These are phyloP conservation scores for Aeschynomene evenia DNA, from an alignment of 306 rosid species.

Conservation along the genomic window DNA sequence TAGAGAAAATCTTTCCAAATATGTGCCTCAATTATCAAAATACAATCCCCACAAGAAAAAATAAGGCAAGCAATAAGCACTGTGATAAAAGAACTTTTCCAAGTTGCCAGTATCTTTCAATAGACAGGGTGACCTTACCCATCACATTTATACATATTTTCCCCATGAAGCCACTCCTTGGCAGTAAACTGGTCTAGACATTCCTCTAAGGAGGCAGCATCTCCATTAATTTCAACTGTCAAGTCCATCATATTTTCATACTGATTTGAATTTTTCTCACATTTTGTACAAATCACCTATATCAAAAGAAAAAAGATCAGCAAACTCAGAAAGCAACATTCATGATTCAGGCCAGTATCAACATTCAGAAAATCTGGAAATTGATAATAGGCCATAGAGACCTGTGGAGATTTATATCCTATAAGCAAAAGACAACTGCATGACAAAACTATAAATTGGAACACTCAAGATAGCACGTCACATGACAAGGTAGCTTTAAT, in stretches of 20 bases:
- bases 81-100: background rate
- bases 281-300: constrained; percentile 84
- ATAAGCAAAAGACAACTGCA: constrained; percentile 3
- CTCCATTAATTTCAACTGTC: constrained; percentile 97
- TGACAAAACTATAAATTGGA: background rate
- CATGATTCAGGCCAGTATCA: constrained; percentile 31
- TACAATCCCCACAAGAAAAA: background rate
- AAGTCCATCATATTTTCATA: constrained; percentile 98
- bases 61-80: background rate
- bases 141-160: constrained; percentile 94
- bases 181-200: constrained; percentile 91
- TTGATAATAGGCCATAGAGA: background rate
- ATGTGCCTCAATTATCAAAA: background rate
- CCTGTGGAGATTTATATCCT: background rate
- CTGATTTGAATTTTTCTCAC: constrained; percentile 76
- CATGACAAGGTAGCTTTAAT: background rate
- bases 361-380: constrained; percentile 1
- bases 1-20: background rate
- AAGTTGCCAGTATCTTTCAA: constrained; percentile 16
- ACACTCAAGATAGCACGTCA: background rate
- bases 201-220: constrained; percentile 88
- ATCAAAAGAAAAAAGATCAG: constrained; percentile 10
- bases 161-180: constrained; percentile 87
- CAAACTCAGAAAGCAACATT: background rate
- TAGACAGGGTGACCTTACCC: constrained; percentile 58